Evolutionary conservation across 163 green algal species (phyloP), one percentile per base, ranked within the genome.

Genomic region (Trebouxiophyceae sp.): DNA sequence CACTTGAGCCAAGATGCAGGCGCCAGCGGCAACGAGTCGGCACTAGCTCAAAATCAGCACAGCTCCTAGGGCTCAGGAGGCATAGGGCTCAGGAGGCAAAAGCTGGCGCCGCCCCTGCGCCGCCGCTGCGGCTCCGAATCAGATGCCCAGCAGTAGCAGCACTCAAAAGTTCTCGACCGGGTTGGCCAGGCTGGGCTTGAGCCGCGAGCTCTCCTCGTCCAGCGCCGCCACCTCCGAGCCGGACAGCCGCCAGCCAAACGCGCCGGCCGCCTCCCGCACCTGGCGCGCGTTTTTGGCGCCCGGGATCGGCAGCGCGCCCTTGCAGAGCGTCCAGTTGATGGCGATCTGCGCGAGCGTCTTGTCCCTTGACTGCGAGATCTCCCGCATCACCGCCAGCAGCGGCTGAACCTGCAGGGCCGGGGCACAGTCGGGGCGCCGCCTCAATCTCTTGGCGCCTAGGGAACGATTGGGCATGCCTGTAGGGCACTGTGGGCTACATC

Each of bases 261-360:
- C 81, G 1, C 89, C 89, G 56, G 68, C 68, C 33, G 66, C 63
- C 34, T 81, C 73, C 8, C 45, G 27, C 12, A 62, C 73, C 57
- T 29, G 26, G 12, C 19, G 12, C 12, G 71, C 70, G 63, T 81
- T 91, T 79, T 95, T 95, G 12, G 78, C 88, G 16, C 62, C 87
- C 6, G 89, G 89, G 65, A 96, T 95, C 58, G 90, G 89, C 55
- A 96, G 46, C 4, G 77, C 75, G 1, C 84, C 87, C 69, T 95
- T 93, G 76, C 81, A 92, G 31, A 96, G 79, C 4, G 62, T 72
- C 89, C 89, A 95, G 75, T 95, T 95, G 63, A 95, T 77, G 2
- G 87, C 84, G 2, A 81, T 63, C 72, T 86, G 76, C 1, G 33
- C 59, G 23, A 70, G 50, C 39, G 77, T 82, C 68, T 87, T 87